A percentile compares a stretch with the other conserved stretches of the same genome.
These are phyloP conservation scores for Claviceps digitariae DNA, from an alignment of 2,329 filamentous ascomycete species.

Conservation along the genomic window DNA sequence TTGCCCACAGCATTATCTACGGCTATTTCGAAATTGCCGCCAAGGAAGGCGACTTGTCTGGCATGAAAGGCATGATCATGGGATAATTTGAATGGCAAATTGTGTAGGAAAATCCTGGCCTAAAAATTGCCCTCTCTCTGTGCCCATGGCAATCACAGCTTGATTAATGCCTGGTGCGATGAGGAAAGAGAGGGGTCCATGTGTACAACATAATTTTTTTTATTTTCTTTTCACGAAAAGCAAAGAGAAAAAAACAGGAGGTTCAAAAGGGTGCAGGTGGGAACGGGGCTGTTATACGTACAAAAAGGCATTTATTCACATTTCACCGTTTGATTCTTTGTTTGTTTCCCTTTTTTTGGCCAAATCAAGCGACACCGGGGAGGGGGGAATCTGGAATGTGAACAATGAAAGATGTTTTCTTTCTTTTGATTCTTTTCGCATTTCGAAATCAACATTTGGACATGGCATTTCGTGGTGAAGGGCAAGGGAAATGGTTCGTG, in stretches of 20 bases:
- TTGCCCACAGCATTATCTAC: conserved; percentile 70
- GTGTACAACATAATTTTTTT: conserved; percentile 6
- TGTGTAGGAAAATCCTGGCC: background rate
- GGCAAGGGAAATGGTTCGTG: background rate
- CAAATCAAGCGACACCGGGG: background rate
- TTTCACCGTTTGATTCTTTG: background rate
- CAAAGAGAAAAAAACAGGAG: background rate
- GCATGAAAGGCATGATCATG: conserved; percentile 64
- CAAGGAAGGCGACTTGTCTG: conserved; percentile 90
- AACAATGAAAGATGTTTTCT: background rate
- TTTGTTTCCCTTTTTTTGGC: background rate
- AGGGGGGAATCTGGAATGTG: background rate
- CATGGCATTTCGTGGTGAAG: background rate
- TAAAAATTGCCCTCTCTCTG: background rate
- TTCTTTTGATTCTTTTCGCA: background rate
- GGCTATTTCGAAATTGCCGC: conserved; percentile 99
- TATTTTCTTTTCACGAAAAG: background rate
- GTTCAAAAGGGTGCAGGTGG: background rate
- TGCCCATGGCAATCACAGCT: background rate
- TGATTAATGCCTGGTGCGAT: background rate
- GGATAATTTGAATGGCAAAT: conserved; percentile 29
- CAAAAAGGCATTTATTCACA: conserved; percentile 3
- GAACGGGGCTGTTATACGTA: background rate
- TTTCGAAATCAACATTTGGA: background rate
- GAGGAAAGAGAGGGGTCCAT: background rate